Base-by-base conservation (phyloP, 2,329 filamentous ascomycete genomes). In the Cladosporium sp. region DNA sequence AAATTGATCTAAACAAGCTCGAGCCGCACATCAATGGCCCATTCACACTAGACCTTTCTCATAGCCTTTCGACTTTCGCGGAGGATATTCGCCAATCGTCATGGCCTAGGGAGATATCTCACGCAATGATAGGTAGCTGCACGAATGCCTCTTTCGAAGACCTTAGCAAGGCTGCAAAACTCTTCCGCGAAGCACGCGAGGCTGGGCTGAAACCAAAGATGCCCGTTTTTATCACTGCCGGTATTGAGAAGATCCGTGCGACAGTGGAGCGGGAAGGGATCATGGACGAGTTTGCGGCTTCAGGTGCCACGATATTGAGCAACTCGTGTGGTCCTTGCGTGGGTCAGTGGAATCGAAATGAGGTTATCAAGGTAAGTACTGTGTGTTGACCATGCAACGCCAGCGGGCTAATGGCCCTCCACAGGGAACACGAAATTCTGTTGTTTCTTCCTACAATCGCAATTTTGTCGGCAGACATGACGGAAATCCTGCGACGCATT, bases 381-480 rank as follows among this genome's bases (percentile, higher is more conserved):
- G 27, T 8, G 37, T 40, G 40, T 39, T 13, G 32, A 41, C 29
- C 34, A 20, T 51, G 39, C 30, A 56, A 11, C 24, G 27, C 34
- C 43, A 15, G 37, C 13, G 32, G 37, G 34, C 54, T 62, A 67
- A 72, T 8, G 58, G 92, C 96, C 89, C 96, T 51, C 87, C 91
- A 80, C 96, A 96, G 83, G 92, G 92, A 60, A 85, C 88, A 63
- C 78, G 90, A 64, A 99, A 99, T 84, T 93, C 90, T 5, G 97
- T 99, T 70, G 79, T 99, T 69, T 96, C 91, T 40, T 97, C 92
- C 19, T 97, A 96, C 85, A 99, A 99, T 86, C 90, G 93, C 74
- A 97, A 99, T 84, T 97, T 99, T 79, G 97, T 92, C 55, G 92
- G 92, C 60, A 89, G 93, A 70, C 97, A 97, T 72, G 91, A 96